These are phyloP conservation scores for Cryptosporidium canis DNA, from an alignment of 169 alveolate species.

Conservation along the genomic window DNA sequence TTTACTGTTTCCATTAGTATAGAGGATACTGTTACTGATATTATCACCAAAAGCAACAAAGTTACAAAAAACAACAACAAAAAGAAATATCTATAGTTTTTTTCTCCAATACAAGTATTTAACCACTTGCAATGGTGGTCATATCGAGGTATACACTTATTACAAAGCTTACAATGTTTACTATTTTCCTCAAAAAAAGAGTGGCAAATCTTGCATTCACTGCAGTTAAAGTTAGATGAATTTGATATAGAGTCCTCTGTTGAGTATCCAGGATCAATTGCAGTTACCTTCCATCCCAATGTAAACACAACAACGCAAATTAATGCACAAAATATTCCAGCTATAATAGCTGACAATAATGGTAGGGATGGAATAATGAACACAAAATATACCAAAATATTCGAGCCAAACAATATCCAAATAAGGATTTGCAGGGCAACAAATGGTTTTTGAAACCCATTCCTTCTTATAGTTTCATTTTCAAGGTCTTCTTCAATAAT, in stretches of 20 bases:
- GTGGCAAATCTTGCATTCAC: constrained; percentile 53
- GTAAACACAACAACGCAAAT: constrained; percentile 3
- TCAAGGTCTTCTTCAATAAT: constrained; percentile 54
- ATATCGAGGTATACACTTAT: constrained; percentile 86
- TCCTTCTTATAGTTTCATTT: constrained; percentile 28
- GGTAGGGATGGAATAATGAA: constrained; percentile 39
- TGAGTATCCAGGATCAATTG: constrained; percentile 61
- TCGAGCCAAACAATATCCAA: constrained; percentile 54
- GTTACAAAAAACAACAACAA: constrained; percentile 64
- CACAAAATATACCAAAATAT: constrained; percentile 15
- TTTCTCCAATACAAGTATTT: constrained; percentile 88
- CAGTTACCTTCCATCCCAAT: constrained; percentile 67
- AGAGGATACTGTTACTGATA: constrained; percentile 22
- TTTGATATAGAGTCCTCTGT: constrained; percentile 2
- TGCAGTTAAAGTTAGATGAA: neutral
- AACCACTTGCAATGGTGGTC: constrained; percentile 93
- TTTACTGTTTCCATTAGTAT: constrained; percentile 34
- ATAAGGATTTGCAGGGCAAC: constrained; percentile 59
- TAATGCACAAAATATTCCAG: constrained; percentile 12
- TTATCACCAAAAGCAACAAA: neutral
- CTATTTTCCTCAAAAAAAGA: constrained; percentile 35
- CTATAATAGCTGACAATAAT: neutral
- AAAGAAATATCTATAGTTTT: constrained; percentile 78
- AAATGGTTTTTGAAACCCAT: constrained; percentile 73
- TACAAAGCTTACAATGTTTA: constrained; percentile 89